A percentile compares a stretch with the other conserved stretches of the same genome.
Conservation (phyloP, 495 filamentous ascomycete genomes). For the Penicillium herquei region DNA sequence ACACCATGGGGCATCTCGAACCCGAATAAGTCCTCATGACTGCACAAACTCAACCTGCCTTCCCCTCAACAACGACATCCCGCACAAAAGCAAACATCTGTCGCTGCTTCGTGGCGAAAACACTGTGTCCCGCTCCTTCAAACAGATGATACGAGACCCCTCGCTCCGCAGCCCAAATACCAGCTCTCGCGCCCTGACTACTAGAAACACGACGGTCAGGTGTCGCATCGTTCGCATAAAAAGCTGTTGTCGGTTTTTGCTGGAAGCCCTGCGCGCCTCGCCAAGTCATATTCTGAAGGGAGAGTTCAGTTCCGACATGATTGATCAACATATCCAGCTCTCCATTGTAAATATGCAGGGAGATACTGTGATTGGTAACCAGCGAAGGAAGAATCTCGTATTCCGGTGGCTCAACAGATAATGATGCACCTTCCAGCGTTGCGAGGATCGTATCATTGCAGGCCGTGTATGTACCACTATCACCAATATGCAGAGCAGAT, state of each 20-base stretch:
- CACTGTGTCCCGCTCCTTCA: slow-evolving; percentile 34
- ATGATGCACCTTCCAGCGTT: slow-evolving; percentile 15
- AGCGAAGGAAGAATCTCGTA: slow-evolving; percentile 35
- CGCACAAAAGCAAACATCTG: slow-evolving; percentile 43
- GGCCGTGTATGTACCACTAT: slow-evolving; percentile 21
- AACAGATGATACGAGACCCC: slow-evolving; percentile 40
- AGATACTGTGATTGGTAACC: slow-evolving; percentile 33
- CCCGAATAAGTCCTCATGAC: neutral
- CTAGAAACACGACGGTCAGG: slow-evolving; percentile 4
- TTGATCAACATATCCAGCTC: slow-evolving; percentile 43
- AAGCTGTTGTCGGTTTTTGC: slow-evolving; percentile 14
- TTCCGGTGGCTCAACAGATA: slow-evolving; percentile 22
- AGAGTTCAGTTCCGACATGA: slow-evolving; percentile 36
- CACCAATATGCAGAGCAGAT: slow-evolving; percentile 29
- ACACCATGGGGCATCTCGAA: neutral
- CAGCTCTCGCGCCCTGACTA: slow-evolving; percentile 8
- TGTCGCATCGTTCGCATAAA: slow-evolving; percentile 27
- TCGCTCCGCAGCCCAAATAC: slow-evolving; percentile 30
- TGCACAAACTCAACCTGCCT: neutral
- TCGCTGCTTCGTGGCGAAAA: slow-evolving; percentile 31
- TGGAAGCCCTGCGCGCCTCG: slow-evolving; percentile 31
- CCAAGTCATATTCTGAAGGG: slow-evolving; percentile 46
- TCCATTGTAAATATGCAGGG: slow-evolving; percentile 39
- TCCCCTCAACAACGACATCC: slow-evolving; percentile 32
- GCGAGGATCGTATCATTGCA: slow-evolving; percentile 35